phyloP scores from a whole-genome alignment of 768 basidiomycete genomes.

The Multifurca ochricompacta region DNA sequence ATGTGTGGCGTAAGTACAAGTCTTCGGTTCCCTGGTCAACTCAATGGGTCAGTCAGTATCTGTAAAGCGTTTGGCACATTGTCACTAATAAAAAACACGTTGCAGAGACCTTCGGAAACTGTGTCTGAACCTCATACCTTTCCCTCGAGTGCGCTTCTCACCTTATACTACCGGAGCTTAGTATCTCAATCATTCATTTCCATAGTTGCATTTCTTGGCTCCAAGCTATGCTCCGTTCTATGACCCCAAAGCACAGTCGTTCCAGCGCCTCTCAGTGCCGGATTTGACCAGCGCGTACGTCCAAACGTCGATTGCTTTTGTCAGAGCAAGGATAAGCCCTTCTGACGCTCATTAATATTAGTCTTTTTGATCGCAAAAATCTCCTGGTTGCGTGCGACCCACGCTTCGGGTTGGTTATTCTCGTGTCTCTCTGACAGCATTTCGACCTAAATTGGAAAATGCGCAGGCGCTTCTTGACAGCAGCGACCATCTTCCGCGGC shows the following conservation, averaged over 20 bases:
- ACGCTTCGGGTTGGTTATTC: conserved; percentile 50
- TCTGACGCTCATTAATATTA: conserved; percentile 26
- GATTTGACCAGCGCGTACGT: conserved; percentile 72
- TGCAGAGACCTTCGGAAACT: conserved; percentile 79
- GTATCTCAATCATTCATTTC: conserved; percentile 14
- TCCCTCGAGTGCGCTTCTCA: conserved; percentile 65
- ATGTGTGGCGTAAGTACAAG: conserved; percentile 95
- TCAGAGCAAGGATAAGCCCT: not conserved
- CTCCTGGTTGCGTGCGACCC: conserved; percentile 81
- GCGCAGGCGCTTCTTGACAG: conserved; percentile 73
- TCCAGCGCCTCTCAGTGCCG: conserved; percentile 49
- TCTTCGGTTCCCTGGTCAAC: conserved; percentile 86
- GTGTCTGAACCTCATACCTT: conserved; percentile 90
- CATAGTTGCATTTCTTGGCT: conserved; percentile 95
- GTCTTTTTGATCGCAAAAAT: conserved; percentile 74
- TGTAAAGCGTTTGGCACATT: not conserved
- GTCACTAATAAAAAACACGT: not conserved
- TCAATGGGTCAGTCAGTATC: conserved; percentile 67
- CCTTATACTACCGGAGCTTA: not conserved
- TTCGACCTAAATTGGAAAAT: not conserved
- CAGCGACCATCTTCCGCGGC: conserved; percentile 83
- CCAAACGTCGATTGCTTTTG: conserved; percentile 34
- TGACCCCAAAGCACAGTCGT: conserved; percentile 54
- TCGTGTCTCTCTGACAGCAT: not conserved
- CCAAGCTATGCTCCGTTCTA: conserved; percentile 90